phyloP scores from a whole-genome alignment of 73 alveolate species.

The Paramecium primaurelia region DNA sequence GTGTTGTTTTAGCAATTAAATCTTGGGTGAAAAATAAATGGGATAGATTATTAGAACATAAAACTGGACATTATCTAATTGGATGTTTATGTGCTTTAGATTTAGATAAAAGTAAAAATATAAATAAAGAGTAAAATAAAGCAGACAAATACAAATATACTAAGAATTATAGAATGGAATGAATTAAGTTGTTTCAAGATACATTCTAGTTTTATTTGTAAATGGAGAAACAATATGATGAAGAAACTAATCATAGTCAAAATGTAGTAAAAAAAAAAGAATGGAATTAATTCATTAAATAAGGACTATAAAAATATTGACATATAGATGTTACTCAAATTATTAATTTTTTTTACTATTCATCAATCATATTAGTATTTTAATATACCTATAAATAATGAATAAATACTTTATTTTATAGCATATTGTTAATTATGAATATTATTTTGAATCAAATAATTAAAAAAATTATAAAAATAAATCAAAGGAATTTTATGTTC shows the following conservation, averaged over 20 bases:
- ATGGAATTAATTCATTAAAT: conserved; percentile 29
- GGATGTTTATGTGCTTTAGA: conserved; percentile 60
- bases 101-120: conserved; percentile 14
- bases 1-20: neutral
- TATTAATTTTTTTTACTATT: neutral
- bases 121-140: neutral
- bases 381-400: neutral
- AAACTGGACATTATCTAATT: conserved; percentile 58
- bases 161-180: conserved; percentile 39
- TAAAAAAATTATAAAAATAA: neutral
- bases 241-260: conserved; percentile 23
- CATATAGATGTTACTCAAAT: neutral
- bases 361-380: neutral
- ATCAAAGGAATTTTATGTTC: neutral
- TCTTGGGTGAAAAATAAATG: conserved; percentile 54
- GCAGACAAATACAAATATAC: conserved; percentile 47
- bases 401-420: too few relatives aligned
- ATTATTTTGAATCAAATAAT: neutral
- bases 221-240: conserved; percentile 33
- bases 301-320: neutral
- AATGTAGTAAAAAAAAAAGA: neutral
- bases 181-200: conserved; percentile 28
- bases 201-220: neutral
- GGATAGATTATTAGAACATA: conserved; percentile 51
- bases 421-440: neutral